Conservation (phyloP, 257 asterid species). For the Salvia splendens region DNA sequence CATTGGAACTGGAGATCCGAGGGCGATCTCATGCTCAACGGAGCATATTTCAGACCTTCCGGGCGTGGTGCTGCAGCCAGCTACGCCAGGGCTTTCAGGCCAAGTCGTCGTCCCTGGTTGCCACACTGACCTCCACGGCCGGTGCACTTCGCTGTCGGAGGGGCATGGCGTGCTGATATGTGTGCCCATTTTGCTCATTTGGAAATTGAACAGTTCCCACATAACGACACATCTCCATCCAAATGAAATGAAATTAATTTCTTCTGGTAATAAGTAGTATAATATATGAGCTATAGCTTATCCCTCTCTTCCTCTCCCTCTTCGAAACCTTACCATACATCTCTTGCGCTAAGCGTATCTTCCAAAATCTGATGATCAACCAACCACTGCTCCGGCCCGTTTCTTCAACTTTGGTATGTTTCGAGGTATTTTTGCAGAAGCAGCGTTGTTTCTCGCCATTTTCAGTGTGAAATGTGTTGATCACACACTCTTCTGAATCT, state of each 20-base stretch:
- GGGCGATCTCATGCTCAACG: conserved; percentile 89
- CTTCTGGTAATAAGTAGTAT: not conserved
- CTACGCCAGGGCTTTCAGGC: conserved; percentile 97
- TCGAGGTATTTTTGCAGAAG: conserved; percentile 12
- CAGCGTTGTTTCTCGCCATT: not conserved
- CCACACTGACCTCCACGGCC: conserved; percentile 62
- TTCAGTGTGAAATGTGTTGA: not conserved
- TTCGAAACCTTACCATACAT: not conserved
- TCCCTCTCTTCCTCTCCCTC: not conserved
- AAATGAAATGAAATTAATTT: not conserved
- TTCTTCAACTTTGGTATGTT: conserved; percentile 35
- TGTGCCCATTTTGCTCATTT: not conserved
- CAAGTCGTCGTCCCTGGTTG: conserved; percentile 71
- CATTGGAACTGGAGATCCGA: conserved; percentile 96
- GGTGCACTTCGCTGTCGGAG: conserved; percentile 70
- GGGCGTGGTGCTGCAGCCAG: conserved; percentile 69
- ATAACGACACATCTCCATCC: not conserved
- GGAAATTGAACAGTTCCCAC: not conserved
- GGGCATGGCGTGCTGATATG: conserved; percentile 54
- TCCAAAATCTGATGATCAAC: not conserved
- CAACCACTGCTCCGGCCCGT: conserved; percentile 41
- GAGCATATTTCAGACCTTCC: conserved; percentile 74
- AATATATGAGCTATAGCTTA: not conserved
- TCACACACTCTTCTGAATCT: conserved; percentile 11
- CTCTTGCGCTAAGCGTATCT: not conserved